Conservation (phyloP, 202 grass and related monocot genomes). For the Zizania palustris region DNA sequence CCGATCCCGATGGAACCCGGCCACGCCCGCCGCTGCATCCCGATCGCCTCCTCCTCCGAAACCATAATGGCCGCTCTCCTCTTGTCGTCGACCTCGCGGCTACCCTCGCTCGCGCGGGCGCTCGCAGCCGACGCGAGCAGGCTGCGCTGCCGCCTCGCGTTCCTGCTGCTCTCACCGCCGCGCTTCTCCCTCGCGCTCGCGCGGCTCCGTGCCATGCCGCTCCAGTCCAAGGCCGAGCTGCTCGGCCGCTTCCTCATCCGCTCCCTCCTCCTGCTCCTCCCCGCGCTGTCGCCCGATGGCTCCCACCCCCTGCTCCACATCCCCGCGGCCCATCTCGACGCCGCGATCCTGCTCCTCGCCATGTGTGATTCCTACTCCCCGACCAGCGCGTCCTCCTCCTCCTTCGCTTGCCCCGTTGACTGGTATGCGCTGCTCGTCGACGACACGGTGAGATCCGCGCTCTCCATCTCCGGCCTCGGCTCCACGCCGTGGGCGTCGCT, state of each 20-base stretch:
- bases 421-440: constrained; percentile 67
- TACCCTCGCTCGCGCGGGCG: constrained; percentile 32
- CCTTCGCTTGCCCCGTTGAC: background rate
- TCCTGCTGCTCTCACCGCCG: constrained; percentile 80
- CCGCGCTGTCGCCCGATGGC: constrained; percentile 33
- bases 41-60: constrained; percentile 42
- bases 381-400: no score
- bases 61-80: constrained; percentile 72
- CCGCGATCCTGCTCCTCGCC: constrained; percentile 77
- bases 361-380: constrained; percentile 90
- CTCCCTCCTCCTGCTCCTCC: constrained; percentile 62
- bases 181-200: constrained; percentile 74
- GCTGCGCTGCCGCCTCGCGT: constrained; percentile 65
- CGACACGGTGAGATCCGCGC: constrained; percentile 45
- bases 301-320: constrained; percentile 50
- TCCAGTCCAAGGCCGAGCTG: constrained; percentile 60
- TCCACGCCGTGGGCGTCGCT: constrained; percentile 63
- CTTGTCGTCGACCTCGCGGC: constrained; percentile 22
- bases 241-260: constrained; percentile 77
- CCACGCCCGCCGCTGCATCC: constrained; percentile 1
- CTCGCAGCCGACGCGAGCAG: constrained; percentile 55
- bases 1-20: constrained; percentile 54
- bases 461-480: constrained; percentile 73
- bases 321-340: constrained; percentile 58
- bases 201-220: constrained; percentile 63